These are phyloP conservation scores for Lolium rigidum DNA, from an alignment of 176 grass and related monocot genomes.

Conservation along the genomic window DNA sequence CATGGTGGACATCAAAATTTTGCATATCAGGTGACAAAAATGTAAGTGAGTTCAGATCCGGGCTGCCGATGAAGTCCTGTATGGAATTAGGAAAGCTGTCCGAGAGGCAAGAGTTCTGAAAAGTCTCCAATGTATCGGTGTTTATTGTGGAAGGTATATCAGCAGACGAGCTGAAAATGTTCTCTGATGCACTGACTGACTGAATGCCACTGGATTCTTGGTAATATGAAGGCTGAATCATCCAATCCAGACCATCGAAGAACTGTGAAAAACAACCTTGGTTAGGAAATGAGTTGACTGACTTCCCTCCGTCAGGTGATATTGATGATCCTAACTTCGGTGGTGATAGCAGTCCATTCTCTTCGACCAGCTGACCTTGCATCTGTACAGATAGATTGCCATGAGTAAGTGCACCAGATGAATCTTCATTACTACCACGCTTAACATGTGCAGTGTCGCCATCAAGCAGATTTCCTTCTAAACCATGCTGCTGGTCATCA, in stretches of 20 bases:
- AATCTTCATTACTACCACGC: conserved; percentile 48
- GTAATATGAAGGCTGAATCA: conserved; percentile 68
- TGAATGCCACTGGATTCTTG: conserved; percentile 58
- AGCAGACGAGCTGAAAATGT: conserved; percentile 56
- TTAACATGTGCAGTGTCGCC: conserved; percentile 24
- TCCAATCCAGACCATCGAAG: conserved; percentile 75
- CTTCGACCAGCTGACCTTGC: conserved; percentile 46
- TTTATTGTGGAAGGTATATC: conserved; percentile 62
- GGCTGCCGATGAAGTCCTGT: conserved; percentile 75
- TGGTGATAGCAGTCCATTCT: conserved; percentile 33
- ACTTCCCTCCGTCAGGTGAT: conserved; percentile 56
- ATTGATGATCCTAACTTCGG: conserved; percentile 54
- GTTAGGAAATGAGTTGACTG: conserved; percentile 50
- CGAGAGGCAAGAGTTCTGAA: conserved; percentile 67
- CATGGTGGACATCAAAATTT: conserved; percentile 57
- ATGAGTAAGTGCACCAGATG: conserved; percentile 47
- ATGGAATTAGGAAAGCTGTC: conserved; percentile 58
- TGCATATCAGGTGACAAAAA: conserved; percentile 72
- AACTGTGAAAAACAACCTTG: conserved; percentile 55
- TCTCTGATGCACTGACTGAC: conserved; percentile 54
- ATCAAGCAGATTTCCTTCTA: conserved; percentile 19
- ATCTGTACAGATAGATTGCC: conserved; percentile 40
- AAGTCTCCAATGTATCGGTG: conserved; percentile 62
- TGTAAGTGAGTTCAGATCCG: conserved; percentile 72
- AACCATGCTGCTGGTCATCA: conserved; percentile 40